Conservation (phyloP, 1,284 basidiomycete genomes). For the Paramarasmius palmivorus region DNA sequence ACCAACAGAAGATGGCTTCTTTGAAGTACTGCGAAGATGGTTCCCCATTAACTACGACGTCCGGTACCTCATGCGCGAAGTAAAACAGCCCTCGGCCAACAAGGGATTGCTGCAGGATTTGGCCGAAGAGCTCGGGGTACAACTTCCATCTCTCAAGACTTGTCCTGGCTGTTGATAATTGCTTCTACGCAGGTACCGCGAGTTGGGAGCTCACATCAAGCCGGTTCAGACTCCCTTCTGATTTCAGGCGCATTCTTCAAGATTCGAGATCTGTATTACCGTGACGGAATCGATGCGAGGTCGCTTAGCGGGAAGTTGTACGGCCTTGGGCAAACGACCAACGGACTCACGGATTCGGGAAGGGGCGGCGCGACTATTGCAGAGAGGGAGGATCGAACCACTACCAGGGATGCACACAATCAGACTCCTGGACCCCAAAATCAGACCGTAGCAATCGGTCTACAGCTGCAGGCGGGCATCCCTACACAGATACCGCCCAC, state of each 20-base stretch:
- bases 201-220: slow-evolving; percentile 93
- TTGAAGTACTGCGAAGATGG: slow-evolving; percentile 88
- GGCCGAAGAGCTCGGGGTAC: slow-evolving; percentile 88
- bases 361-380: slow-evolving; percentile 75
- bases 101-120: slow-evolving; percentile 96
- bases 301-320: slow-evolving; percentile 79
- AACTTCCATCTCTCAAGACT: slow-evolving; percentile 17
- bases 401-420: slow-evolving; percentile 54
- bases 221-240: slow-evolving; percentile 93
- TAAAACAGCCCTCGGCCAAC: slow-evolving; percentile 66
- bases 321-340: slow-evolving; percentile 77
- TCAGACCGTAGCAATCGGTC: slow-evolving; percentile 38
- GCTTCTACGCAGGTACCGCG: slow-evolving; percentile 66
- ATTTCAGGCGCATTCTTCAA: slow-evolving; percentile 96
- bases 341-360: slow-evolving; percentile 63
- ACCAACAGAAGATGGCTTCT: slow-evolving; percentile 88
- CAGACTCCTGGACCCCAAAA: slow-evolving; percentile 50
- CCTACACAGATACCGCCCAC: slow-evolving; percentile 50
- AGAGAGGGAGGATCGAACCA: slow-evolving; percentile 70
- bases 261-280: slow-evolving; percentile 90
- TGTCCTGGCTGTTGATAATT: slow-evolving; percentile 12
- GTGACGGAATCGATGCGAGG: slow-evolving; percentile 78
- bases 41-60: slow-evolving; percentile 98
- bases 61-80: slow-evolving; percentile 93
- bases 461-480: slow-evolving; percentile 47